Base-by-base conservation (phyloP, 2,329 filamentous ascomycete genomes). In the Colletotrichum plurivorum region DNA sequence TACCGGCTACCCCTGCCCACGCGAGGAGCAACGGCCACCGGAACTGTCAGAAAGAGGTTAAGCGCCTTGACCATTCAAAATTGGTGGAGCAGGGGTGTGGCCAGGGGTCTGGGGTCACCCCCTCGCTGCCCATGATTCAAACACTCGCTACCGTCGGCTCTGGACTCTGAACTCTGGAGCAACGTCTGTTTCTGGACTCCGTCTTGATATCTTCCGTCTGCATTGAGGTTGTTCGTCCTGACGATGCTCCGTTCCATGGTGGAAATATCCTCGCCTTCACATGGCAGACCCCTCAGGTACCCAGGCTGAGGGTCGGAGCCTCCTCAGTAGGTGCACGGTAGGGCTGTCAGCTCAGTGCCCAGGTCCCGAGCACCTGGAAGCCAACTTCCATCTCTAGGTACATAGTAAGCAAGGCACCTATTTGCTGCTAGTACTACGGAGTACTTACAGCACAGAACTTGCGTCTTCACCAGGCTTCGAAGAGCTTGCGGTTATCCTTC, bases 41-140 rank as follows among this genome's bases (percentile, higher is more conserved):
- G 67, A 70, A 63, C 49, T 62, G 46, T 70, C 52, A 70, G 52
- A 63, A 67, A 67, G 10, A 41, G 63, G 67, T 45, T 67, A 57
- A 36, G 67, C 63, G 63, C 48, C 53, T 54, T 20, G 67, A 49
- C 39, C 57, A 53, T 68, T 69, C 58, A 67, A 68, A 63, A 49
- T 70, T 70, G 56, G 57, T 25, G 46, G 63, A 51, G 57, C 57
- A 62, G 48, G 53, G 63, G 39, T 56, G 39, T 20, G 45, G 46
- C 54, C 54, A 68, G 54, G 61, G 54, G 27, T 46, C n/a, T 48
- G 58, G 61, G 54, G 49, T 45, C 55, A 36, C 48, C 39, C 65
- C 55, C 54, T 53, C 27, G 31, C 36, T 15, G 31, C 20, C 61
- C 66, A 55, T 65, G 66, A 54, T 39, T 69, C 61, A 49, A 68